A percentile compares a stretch with the other conserved stretches of the same genome.
These are phyloP conservation scores for Zygotorulaspora danielsina DNA, from an alignment of 805 yeast genomes.

Conservation along the genomic window DNA sequence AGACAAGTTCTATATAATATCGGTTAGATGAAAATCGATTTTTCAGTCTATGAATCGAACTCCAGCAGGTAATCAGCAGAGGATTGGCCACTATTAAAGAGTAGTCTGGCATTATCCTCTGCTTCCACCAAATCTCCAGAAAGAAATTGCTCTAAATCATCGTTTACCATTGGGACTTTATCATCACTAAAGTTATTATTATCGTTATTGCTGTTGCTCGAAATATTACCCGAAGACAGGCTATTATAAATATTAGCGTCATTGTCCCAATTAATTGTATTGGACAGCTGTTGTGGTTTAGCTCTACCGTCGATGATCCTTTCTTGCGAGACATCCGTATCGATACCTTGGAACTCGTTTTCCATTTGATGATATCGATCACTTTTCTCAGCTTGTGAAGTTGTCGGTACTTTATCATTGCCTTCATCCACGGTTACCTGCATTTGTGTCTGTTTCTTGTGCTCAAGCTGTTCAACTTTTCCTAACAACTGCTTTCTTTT, in stretches of 20 bases:
- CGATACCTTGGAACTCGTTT: slow-evolving; percentile 5
- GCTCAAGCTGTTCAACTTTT: slow-evolving; percentile 38
- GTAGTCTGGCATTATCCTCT: slow-evolving; percentile 32
- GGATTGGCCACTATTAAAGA: slow-evolving; percentile 23
- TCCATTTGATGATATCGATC: not conserved
- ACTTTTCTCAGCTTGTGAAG: not conserved
- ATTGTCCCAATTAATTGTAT: not conserved
- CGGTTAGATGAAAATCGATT: too few relatives aligned
- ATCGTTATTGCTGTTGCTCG: slow-evolving; percentile 1
- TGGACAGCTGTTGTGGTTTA: slow-evolving; percentile 14
- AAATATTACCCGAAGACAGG: not conserved
- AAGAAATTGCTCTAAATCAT: slow-evolving; percentile 31
- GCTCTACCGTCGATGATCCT: slow-evolving; percentile 29
- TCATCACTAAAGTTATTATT: slow-evolving; percentile 1
- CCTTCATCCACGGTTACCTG: not conserved
- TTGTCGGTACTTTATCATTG: slow-evolving; percentile 1
- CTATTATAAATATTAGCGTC: slow-evolving; percentile 1
- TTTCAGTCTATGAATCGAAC: slow-evolving; percentile 29
- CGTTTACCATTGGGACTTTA: slow-evolving; percentile 10
- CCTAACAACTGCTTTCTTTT: slow-evolving; percentile 41
- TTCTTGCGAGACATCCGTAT: slow-evolving; percentile 18
- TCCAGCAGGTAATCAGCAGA: slow-evolving; percentile 32
- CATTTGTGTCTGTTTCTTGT: slow-evolving; percentile 10
- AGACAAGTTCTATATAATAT: too few relatives aligned
- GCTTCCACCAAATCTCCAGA: slow-evolving; percentile 33